Conservation (phyloP, 2,329 filamentous ascomycete genomes). For the Verticillium klebahnii region DNA sequence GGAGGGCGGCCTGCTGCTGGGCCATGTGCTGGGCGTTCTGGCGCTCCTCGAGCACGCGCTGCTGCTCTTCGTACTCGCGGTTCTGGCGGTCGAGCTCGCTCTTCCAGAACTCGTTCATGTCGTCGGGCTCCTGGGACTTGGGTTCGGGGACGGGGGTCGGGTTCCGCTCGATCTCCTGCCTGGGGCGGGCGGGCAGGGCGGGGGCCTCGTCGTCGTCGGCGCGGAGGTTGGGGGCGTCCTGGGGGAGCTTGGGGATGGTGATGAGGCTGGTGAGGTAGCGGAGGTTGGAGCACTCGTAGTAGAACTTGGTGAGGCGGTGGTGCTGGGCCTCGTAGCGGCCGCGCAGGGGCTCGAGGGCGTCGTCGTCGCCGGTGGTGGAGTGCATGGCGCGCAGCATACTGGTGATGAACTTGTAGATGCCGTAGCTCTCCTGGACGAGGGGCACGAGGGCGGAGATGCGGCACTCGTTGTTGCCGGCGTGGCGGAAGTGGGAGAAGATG, state of each 20-base stretch:
- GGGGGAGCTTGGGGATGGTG: constrained; percentile 90
- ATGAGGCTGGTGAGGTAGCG: constrained; percentile 95
- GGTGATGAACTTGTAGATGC: constrained; percentile 99
- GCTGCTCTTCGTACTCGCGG: constrained; percentile 91
- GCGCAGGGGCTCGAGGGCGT: constrained; percentile 83
- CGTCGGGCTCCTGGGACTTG: constrained; percentile 77
- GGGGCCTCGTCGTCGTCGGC: constrained; percentile 81
- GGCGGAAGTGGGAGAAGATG: constrained; percentile 94
- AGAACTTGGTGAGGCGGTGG: constrained; percentile 94
- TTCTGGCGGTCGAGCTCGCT: constrained; percentile 87
- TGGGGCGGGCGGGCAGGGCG: constrained; percentile 75
- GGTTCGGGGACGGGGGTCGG: constrained; percentile 62
- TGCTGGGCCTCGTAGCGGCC: constrained; percentile 92
- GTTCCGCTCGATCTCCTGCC: constrained; percentile 63
- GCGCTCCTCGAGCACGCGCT: constrained; percentile 80
- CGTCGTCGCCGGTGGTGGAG: constrained; percentile 88
- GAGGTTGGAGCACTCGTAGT: constrained; percentile 98
- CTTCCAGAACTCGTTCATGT: constrained; percentile 98
- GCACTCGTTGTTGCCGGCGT: constrained; percentile 91
- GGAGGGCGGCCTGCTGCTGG: constrained; percentile 77
- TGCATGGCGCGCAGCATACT: constrained; percentile 99
- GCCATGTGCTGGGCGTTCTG: constrained; percentile 76
- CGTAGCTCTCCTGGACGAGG: constrained; percentile 94
- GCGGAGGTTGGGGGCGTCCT: constrained; percentile 86
- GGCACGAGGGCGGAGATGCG: constrained; percentile 91